A percentile compares a stretch with the other conserved stretches of the same genome.
Evolutionary conservation across 768 basidiomycete species (phyloP).

Genomic region (Mycena polygramma): DNA sequence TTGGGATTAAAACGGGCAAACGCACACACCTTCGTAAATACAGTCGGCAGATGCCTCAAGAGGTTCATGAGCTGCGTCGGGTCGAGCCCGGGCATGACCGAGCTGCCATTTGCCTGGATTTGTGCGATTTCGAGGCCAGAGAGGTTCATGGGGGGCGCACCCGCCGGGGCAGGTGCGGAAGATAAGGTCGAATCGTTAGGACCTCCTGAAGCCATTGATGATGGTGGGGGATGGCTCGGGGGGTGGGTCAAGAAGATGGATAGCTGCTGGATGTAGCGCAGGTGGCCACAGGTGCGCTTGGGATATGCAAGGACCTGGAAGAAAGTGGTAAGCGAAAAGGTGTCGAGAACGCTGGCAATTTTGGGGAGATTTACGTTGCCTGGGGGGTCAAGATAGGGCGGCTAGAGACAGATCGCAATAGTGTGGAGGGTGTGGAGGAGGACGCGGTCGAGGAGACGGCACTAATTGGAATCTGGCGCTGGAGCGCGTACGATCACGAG

Average conservation of each 20-base stretch:
- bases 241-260: not conserved
- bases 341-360: not conserved
- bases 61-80: slow-evolving; percentile 71
- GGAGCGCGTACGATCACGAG: slow-evolving; percentile 25
- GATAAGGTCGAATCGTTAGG: slow-evolving; percentile 25
- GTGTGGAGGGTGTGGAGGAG: not conserved
- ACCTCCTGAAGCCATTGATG: slow-evolving; percentile 27
- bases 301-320: not conserved
- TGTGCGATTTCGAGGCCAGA: slow-evolving; percentile 29
- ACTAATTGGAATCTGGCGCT: slow-evolving; percentile 4
- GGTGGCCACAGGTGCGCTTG: not conserved
- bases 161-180: slow-evolving; percentile 18
- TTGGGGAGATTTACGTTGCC: slow-evolving; percentile 2
- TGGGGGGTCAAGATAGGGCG: not conserved
- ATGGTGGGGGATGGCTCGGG: not conserved
- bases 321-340: slow-evolving; percentile 23
- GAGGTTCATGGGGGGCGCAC: slow-evolving; percentile 15
- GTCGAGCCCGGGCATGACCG: slow-evolving; percentile 53
- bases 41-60: slow-evolving; percentile 66
- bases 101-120: slow-evolving; percentile 34
- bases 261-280: not conserved
- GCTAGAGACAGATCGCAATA: not conserved
- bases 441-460: not conserved
- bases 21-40: slow-evolving; percentile 68
- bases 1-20: slow-evolving; percentile 22